Evolutionary conservation across 1,139 yeast genomes (phyloP).

Genomic region (Blastobotrys illinoisensis): DNA sequence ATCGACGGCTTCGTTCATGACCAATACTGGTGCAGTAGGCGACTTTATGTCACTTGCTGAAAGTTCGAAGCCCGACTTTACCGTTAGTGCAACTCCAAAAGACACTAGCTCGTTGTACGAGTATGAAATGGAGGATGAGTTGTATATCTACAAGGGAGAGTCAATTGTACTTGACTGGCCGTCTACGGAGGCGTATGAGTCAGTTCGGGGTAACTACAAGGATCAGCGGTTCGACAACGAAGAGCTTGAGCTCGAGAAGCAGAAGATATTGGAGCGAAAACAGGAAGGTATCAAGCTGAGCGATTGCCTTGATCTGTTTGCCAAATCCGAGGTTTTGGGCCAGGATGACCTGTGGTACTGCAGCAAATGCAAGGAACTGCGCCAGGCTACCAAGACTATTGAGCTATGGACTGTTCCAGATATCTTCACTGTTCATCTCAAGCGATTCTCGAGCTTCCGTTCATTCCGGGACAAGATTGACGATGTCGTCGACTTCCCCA

Average conservation of each 20-base stretch:
- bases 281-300: conserved; percentile 53
- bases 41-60: neutral
- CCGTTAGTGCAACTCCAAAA: neutral
- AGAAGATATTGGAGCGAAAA: conserved; percentile 38
- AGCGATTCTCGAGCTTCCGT: conserved; percentile 81
- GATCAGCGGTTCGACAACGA: neutral
- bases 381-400: conserved; percentile 86
- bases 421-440: conserved; percentile 79
- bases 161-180: neutral
- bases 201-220: neutral
- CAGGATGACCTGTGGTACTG: conserved; percentile 94
- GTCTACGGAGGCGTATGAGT: neutral
- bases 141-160: neutral
- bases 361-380: conserved; percentile 80
- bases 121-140: neutral
- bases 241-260: conserved; percentile 1
- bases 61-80: neutral
- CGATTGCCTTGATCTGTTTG: conserved; percentile 71
- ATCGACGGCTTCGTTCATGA: neutral
- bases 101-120: neutral
- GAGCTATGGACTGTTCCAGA: conserved; percentile 93
- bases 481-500: conserved; percentile 80
- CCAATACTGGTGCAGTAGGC: neutral
- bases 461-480: conserved; percentile 88
- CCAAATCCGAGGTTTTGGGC: conserved; percentile 79